A percentile compares a stretch with the other conserved stretches of the same genome.
phyloP scores from a whole-genome alignment of 2,329 filamentous ascomycete species.

The Alternaria sp. region DNA sequence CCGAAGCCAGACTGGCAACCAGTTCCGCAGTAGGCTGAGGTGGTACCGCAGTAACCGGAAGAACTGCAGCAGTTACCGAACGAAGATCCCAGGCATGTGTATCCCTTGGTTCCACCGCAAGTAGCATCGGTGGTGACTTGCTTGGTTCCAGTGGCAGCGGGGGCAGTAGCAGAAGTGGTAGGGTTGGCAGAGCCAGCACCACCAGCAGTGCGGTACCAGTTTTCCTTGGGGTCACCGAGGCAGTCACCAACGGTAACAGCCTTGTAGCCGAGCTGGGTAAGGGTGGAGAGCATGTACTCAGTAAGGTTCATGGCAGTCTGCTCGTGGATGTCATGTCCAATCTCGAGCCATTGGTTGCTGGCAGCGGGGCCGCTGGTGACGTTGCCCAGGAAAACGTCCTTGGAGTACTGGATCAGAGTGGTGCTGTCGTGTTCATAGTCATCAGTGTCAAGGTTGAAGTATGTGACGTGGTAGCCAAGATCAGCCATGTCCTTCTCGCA shows the following conservation, averaged over 20 bases:
- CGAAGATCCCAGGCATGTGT: slow-evolving; percentile 52
- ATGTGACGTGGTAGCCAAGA: slow-evolving; percentile 68
- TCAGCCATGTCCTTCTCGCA: slow-evolving; percentile 53
- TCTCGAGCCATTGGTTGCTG: slow-evolving; percentile 56
- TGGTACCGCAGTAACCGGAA: slow-evolving; percentile 43
- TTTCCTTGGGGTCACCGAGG: slow-evolving; percentile 54
- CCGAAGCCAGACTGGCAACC: slow-evolving; percentile 43
- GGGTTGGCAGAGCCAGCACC: slow-evolving; percentile 45
- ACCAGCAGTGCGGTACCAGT: slow-evolving; percentile 58
- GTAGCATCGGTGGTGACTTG: slow-evolving; percentile 52
- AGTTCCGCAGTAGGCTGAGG: slow-evolving; percentile 37
- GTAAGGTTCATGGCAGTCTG: slow-evolving; percentile 57
- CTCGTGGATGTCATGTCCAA: slow-evolving; percentile 61
- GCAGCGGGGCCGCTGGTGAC: slow-evolving; percentile 47
- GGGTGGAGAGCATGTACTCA: slow-evolving; percentile 54
- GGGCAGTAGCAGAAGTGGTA: slow-evolving; percentile 9
- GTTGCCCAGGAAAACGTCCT: slow-evolving; percentile 61
- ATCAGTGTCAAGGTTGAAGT: slow-evolving; percentile 67
- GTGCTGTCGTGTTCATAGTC: slow-evolving; percentile 66
- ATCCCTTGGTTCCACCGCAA: slow-evolving; percentile 53
- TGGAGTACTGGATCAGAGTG: slow-evolving; percentile 59
- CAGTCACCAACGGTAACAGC: slow-evolving; percentile 59
- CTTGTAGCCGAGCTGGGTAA: slow-evolving; percentile 52
- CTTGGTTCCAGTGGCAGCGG: slow-evolving; percentile 28
- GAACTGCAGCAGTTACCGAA: slow-evolving; percentile 57